Percentiles rank a stretch among this genome's conserved stretches.
Evolutionary conservation across 305 asterid species (phyloP).

Genomic region (Solanum hybrid): DNA sequence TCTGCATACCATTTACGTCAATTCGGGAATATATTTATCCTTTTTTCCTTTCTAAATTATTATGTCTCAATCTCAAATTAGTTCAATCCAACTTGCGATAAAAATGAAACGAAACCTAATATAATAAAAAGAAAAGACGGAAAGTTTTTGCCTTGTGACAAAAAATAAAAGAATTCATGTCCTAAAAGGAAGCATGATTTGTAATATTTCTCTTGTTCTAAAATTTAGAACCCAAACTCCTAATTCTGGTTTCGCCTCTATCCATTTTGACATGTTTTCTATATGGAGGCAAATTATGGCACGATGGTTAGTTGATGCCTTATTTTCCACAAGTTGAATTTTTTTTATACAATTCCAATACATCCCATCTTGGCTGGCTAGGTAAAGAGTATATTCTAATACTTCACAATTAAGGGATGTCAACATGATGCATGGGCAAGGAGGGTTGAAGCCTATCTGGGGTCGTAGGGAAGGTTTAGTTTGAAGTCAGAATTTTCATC

Average conservation of each 20-base stretch:
- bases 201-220: no score
- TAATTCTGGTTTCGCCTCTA: background rate
- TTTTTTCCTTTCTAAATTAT: background rate
- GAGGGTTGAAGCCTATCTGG: background rate
- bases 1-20: no score
- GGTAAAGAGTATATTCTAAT: background rate
- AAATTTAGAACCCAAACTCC: accelerated
- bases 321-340: background rate
- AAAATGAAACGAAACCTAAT: background rate
- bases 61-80: background rate
- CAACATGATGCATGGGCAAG: background rate
- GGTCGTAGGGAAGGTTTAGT: background rate
- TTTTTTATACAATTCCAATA: background rate
- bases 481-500: background rate
- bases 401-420: background rate
- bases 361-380: background rate
- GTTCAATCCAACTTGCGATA: background rate
- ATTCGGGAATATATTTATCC: no score
- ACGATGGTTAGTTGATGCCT: background rate
- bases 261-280: background rate
- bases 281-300: background rate
- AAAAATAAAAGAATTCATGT: no score
- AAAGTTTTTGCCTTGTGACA: background rate
- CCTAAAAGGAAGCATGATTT: no score
- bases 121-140: background rate